Evolutionary conservation across 2,329 filamentous ascomycete species (phyloP).

Genomic region (Parafenestella ontariensis): DNA sequence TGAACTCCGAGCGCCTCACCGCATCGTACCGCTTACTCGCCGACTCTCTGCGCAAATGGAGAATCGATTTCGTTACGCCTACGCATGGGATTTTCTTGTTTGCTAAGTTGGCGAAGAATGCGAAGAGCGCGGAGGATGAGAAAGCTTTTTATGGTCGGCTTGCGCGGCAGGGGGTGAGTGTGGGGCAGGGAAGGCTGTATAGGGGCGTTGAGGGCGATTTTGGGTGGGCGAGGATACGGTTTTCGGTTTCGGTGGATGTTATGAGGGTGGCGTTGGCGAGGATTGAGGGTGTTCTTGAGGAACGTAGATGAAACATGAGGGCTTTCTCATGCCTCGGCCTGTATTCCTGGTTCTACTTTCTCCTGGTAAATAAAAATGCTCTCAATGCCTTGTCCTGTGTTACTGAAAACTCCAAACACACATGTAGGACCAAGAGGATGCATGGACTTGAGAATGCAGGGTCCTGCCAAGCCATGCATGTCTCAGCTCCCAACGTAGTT

Average conservation of each 20-base stretch:
- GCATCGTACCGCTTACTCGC: slow-evolving; percentile 28
- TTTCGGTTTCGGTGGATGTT: slow-evolving; percentile 19
- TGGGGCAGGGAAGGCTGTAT: slow-evolving; percentile 25
- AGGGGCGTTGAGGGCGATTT: slow-evolving; percentile 35
- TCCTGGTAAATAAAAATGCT: background rate
- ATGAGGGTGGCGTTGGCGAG: slow-evolving; percentile 25
- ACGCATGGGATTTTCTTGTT: slow-evolving; percentile 41
- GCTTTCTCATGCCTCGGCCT: background rate
- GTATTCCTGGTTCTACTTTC: background rate
- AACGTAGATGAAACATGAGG: background rate
- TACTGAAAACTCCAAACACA: background rate
- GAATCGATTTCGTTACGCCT: slow-evolving; percentile 29
- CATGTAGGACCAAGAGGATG: background rate
- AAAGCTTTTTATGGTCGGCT: slow-evolving; percentile 24
- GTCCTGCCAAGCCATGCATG: background rate
- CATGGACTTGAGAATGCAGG: background rate
- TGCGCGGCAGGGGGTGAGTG: slow-evolving; percentile 23
- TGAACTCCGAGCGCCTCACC: slow-evolving; percentile 33
- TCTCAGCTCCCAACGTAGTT: background rate
- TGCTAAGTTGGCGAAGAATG: slow-evolving; percentile 25
- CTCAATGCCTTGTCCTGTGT: background rate
- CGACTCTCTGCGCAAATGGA: slow-evolving; percentile 13
- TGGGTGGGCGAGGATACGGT: slow-evolving; percentile 40
- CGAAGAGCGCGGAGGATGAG: slow-evolving; percentile 26
- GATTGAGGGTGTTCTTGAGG: slow-evolving; percentile 20